Conservation (phyloP, 192 early-diverging fungal species). For the Thoreauomyces humboldtii region DNA sequence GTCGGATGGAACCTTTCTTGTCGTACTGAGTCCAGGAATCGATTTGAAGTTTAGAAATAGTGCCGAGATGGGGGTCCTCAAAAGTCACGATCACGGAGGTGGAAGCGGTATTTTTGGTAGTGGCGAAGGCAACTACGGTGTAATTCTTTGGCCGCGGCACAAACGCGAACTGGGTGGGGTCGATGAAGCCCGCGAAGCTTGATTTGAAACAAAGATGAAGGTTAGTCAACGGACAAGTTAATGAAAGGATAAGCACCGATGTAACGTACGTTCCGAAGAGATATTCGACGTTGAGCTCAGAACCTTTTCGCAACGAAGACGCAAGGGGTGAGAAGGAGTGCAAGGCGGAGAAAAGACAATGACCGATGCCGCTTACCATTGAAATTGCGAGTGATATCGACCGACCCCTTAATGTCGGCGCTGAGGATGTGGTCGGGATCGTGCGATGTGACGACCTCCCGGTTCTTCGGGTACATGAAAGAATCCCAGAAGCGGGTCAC, state of each 20-base stretch:
- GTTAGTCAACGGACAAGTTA: too few species aligned
- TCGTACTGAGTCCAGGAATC: not conserved
- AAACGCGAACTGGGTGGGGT: not conserved
- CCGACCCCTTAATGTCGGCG: not conserved
- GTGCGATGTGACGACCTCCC: not conserved
- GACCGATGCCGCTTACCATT: too few species aligned
- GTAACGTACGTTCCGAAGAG: not conserved
- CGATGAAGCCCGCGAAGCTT: not conserved
- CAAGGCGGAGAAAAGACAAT: too few species aligned
- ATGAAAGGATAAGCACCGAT: too few species aligned
- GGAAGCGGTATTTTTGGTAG: not conserved
- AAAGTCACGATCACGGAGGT: not conserved
- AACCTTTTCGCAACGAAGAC: too few species aligned
- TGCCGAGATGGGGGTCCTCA: not conserved
- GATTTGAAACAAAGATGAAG: too few species aligned
- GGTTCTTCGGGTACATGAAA: constrained; percentile 3
- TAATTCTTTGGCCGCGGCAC: not conserved
- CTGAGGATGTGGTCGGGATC: not conserved
- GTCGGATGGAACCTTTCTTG: not conserved
- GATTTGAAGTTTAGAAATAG: not conserved
- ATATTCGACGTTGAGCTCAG: constrained; percentile 5
- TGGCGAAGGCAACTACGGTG: not conserved
- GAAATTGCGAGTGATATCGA: constrained; percentile 7
- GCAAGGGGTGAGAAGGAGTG: too few species aligned
- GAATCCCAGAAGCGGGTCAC: not conserved